A percentile compares a stretch with the other conserved stretches of the same genome.
Conservation (phyloP, 75 land plant species). For the Adiantum capillusveneris region DNA sequence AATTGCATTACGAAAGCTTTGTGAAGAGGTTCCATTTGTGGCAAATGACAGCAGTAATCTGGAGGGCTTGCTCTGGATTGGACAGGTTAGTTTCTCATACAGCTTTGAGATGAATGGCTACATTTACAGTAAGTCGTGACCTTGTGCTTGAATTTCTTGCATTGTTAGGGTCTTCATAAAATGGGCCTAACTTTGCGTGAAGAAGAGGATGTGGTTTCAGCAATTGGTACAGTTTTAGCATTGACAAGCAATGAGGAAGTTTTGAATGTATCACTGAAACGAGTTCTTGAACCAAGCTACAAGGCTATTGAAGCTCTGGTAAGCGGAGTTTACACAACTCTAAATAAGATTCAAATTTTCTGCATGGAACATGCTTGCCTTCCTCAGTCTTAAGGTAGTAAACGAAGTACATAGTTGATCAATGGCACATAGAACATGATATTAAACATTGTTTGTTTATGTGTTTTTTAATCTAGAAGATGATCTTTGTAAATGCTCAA, state of each 20-base stretch:
- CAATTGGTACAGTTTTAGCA: conserved; percentile 54
- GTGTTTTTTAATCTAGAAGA: too few relatives aligned
- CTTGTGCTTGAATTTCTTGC: background rate
- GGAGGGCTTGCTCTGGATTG: conserved; percentile 86
- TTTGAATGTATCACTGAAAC: conserved; percentile 51
- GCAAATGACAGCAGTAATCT: conserved; percentile 60
- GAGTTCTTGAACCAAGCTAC: conserved; percentile 71
- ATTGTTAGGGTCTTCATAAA: conserved; percentile 63
- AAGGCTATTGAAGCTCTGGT: conserved; percentile 73
- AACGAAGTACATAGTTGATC: too few relatives aligned
- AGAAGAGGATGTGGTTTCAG: conserved; percentile 82
- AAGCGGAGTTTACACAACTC: too few relatives aligned
- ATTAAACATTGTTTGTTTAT: too few relatives aligned
- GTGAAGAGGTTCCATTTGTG: conserved; percentile 76
- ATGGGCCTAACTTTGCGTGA: conserved; percentile 56
- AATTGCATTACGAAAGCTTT: conserved; percentile 71
- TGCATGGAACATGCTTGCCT: too few relatives aligned
- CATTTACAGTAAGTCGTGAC: background rate
- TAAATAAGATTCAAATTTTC: too few relatives aligned
- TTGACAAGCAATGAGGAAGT: conserved; percentile 58
- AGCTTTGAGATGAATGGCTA: background rate
- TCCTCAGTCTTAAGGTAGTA: too few relatives aligned
- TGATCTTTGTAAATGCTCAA: too few relatives aligned
- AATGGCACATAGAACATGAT: too few relatives aligned
- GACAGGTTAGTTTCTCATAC: conserved; percentile 54